Evolutionary conservation across 169 alveolate species (phyloP).

Genomic region (Plasmodium vivax): DNA sequence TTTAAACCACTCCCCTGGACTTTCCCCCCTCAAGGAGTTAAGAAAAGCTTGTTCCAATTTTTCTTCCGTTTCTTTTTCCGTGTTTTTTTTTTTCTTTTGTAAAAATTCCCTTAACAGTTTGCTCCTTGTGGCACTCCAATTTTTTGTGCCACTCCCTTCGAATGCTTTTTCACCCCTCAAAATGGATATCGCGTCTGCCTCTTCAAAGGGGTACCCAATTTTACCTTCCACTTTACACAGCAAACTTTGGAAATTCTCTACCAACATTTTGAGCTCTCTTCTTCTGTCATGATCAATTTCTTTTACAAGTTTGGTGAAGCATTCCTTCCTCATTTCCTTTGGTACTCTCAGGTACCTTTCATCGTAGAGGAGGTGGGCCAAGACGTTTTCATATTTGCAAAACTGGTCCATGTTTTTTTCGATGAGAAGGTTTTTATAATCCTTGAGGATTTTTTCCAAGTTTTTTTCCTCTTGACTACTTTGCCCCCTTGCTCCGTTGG

Average conservation of each 20-base stretch:
- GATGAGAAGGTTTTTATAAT: constrained; percentile 24
- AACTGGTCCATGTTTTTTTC: constrained; percentile 48
- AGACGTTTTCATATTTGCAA: constrained; percentile 35
- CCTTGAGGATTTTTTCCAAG: constrained; percentile 7
- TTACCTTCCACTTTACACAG: constrained; percentile 4
- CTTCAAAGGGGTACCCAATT: constrained; percentile 13
- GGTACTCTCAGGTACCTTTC: constrained; percentile 35
- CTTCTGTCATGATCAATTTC: constrained; percentile 32
- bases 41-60: constrained; percentile 2
- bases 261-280: constrained; percentile 19
- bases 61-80: constrained; percentile 4
- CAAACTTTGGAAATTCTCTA: constrained; percentile 18
- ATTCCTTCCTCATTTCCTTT: constrained; percentile 58
- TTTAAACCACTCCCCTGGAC: constrained; percentile 29
- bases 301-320: constrained; percentile 35
- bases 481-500: not conserved
- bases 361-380: constrained; percentile 29
- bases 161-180: constrained; percentile 28
- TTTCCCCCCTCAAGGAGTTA: not conserved
- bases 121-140: constrained; percentile 34
- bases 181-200: constrained; percentile 14
- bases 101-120: constrained; percentile 31
- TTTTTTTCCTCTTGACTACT: not conserved
- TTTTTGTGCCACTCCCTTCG: constrained; percentile 11
- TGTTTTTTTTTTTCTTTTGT: constrained; percentile 27